Conservation (phyloP, 805 yeast species). For the Starmerella asiatica region DNA sequence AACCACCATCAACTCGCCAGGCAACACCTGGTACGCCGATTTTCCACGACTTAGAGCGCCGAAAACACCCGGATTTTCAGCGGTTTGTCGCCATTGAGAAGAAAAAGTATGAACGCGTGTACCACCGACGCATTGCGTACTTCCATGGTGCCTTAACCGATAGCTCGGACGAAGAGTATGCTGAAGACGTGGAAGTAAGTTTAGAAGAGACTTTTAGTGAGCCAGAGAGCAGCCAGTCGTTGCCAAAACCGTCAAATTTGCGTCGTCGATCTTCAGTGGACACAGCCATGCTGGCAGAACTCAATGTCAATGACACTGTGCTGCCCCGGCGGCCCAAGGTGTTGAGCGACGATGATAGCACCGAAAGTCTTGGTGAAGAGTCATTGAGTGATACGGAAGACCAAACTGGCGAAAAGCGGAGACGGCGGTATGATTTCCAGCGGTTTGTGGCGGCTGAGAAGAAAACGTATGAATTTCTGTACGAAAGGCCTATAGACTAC, state of each 20-base stretch:
- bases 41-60: too few relatives aligned
- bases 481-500: slow-evolving; percentile 3
- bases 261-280: too few relatives aligned
- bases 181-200: not conserved
- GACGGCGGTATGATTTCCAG: not conserved
- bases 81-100: slow-evolving; percentile 12
- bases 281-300: not conserved
- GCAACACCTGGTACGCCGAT: too few relatives aligned
- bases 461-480: slow-evolving; percentile 11
- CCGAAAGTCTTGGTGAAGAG: not conserved
- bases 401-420: not conserved
- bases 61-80: slow-evolving; percentile 7
- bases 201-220: not conserved
- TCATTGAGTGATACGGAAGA: not conserved
- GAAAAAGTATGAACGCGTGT: slow-evolving; percentile 11
- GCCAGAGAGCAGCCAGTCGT: not conserved
- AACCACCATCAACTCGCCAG: too few relatives aligned
- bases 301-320: not conserved
- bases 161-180: slow-evolving; percentile 18
- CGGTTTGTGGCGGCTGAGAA: slow-evolving; percentile 2
- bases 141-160: slow-evolving; percentile 17
- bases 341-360: not conserved
- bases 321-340: not conserved
- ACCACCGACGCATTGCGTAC: slow-evolving; percentile 4
- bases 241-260: not conserved